Evolutionary conservation across 2,329 filamentous ascomycete genomes (phyloP).

Genomic region (Raffaelea albimanens): DNA sequence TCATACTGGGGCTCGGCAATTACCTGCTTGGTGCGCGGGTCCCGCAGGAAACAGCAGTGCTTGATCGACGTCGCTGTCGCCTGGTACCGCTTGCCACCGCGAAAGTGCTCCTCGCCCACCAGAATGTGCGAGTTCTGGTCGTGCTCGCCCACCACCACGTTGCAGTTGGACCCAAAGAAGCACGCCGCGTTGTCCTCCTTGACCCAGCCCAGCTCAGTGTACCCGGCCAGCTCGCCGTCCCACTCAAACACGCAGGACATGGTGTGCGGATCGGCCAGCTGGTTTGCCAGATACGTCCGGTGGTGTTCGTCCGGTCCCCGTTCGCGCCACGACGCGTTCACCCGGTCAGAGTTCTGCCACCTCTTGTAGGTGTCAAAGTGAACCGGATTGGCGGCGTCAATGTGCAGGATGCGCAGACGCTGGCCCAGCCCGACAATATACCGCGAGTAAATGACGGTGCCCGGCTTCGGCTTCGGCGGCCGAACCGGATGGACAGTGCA

Average conservation of each 20-base stretch:
- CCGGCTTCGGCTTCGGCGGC: slow-evolving; percentile 60
- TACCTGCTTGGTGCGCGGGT: slow-evolving; percentile 45
- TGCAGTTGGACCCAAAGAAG: slow-evolving; percentile 44
- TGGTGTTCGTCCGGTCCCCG: slow-evolving; percentile 69
- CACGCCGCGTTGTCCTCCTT: slow-evolving; percentile 39
- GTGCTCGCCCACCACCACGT: slow-evolving; percentile 34
- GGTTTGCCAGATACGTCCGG: slow-evolving; percentile 56
- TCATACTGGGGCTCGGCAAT: slow-evolving; percentile 66
- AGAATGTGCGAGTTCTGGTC: slow-evolving; percentile 50
- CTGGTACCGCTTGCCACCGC: slow-evolving; percentile 49
- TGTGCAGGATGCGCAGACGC: slow-evolving; percentile 61
- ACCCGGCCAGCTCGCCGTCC: slow-evolving; percentile 61
- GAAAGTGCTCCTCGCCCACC: slow-evolving; percentile 49
- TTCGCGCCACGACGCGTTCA: slow-evolving; percentile 72
- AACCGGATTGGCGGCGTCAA: slow-evolving; percentile 51
- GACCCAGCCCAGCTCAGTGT: slow-evolving; percentile 76
- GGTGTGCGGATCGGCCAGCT: slow-evolving; percentile 64
- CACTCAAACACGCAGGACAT: slow-evolving; percentile 62
- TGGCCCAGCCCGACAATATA: slow-evolving; percentile 68
- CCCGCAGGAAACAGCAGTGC: slow-evolving; percentile 54
- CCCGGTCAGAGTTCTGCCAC: slow-evolving; percentile 79
- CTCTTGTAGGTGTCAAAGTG: slow-evolving; percentile 51
- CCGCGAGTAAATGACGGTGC: slow-evolving; percentile 65
- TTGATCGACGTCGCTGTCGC: slow-evolving; percentile 54
- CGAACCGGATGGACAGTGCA: slow-evolving; percentile 52